phyloP scores from a whole-genome alignment of 2,329 filamentous ascomycete genomes.

The Fusarium subtropicale region DNA sequence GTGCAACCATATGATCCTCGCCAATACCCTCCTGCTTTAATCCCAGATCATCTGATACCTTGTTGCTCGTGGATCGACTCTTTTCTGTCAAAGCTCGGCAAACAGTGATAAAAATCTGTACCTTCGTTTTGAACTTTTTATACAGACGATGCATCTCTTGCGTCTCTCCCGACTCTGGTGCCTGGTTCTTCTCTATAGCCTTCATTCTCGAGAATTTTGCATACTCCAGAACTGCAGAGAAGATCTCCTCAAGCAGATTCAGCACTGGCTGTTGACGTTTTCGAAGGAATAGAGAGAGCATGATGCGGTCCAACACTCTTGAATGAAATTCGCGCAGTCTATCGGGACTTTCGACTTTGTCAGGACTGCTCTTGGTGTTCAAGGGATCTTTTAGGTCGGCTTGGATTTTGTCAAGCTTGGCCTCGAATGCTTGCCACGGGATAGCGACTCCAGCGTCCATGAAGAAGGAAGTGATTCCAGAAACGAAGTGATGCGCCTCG shows the following conservation, averaged over 20 bases:
- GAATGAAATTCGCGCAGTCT: conserved; percentile 77
- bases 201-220: conserved; percentile 63
- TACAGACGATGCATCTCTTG: conserved; percentile 64
- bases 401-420: conserved; percentile 73
- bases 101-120: conserved; percentile 78
- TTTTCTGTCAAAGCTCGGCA: conserved; percentile 76
- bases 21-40: conserved; percentile 54
- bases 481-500: conserved; percentile 84
- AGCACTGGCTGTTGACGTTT: conserved; percentile 80
- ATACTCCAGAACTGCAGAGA: conserved; percentile 77
- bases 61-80: conserved; percentile 56
- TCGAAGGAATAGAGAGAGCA: conserved; percentile 77
- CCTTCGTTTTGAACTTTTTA: conserved; percentile 74
- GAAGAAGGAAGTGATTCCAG: conserved; percentile 78
- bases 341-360: conserved; percentile 66
- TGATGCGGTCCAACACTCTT: conserved; percentile 77
- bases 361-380: conserved; percentile 51
- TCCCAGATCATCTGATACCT: conserved; percentile 48
- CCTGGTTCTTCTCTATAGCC: conserved; percentile 48
- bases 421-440: conserved; percentile 78
- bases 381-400: conserved; percentile 60
- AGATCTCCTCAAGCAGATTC: conserved; percentile 80
- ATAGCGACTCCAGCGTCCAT: conserved; percentile 80
- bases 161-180: conserved; percentile 16
- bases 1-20: conserved; percentile 71